Evolutionary conservation across 371 early-diverging fungal species (phyloP).

Genomic region (Mortierella sp.): DNA sequence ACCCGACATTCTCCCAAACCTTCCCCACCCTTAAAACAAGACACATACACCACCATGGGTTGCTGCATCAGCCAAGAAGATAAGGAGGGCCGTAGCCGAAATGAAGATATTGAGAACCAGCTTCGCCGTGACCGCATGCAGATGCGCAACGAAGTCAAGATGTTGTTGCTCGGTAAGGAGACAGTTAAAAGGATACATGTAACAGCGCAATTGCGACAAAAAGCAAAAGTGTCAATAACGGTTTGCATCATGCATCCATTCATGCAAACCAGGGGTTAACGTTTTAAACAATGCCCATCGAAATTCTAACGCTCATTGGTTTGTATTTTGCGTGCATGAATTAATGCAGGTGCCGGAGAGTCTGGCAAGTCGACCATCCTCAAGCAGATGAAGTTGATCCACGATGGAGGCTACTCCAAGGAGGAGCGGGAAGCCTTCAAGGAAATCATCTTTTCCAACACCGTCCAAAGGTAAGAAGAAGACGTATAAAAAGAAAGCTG

Average conservation of each 20-base stretch:
- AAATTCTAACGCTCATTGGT: neutral
- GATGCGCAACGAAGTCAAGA: constrained; percentile 92
- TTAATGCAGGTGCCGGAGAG: constrained; percentile 92
- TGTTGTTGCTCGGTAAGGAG: constrained; percentile 88
- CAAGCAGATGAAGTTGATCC: constrained; percentile 98
- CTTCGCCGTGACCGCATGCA: constrained; percentile 84
- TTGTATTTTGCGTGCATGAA: neutral
- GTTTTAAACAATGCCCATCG: neutral
- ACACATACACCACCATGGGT: constrained; percentile 78
- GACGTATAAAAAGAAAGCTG: neutral
- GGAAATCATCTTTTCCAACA: constrained; percentile 95
- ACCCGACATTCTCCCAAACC: neutral
- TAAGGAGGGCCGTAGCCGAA: constrained; percentile 83
- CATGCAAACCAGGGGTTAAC: neutral
- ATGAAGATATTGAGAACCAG: constrained; percentile 92
- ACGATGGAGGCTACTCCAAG: constrained; percentile 90
- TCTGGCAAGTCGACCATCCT: constrained; percentile 98
- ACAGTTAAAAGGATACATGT: neutral
- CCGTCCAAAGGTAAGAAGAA: constrained; percentile 75
- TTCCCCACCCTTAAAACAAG: neutral
- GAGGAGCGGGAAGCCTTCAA: constrained; percentile 92
- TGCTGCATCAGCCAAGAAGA: constrained; percentile 90
- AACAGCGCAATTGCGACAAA: neutral
- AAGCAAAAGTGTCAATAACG: neutral
- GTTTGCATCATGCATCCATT: neutral